Conservation (phyloP, 768 basidiomycete genomes). For the Exidia glandulosa region DNA sequence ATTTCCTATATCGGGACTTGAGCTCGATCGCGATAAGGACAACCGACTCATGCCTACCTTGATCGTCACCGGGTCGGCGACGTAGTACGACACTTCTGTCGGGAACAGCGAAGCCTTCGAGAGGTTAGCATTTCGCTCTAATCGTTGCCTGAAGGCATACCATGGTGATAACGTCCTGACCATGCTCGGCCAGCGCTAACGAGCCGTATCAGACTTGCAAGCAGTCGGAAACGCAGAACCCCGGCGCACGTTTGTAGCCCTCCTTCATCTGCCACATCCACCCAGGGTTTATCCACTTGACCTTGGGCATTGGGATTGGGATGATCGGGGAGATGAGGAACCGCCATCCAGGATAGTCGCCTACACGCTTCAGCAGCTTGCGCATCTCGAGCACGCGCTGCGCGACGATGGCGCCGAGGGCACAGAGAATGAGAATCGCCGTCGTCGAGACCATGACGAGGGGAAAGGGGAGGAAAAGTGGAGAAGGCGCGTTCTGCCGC, state of each 20-base stretch:
- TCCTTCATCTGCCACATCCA: background rate
- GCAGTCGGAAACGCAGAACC: background rate
- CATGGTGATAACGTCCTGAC: background rate
- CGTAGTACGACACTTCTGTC: background rate
- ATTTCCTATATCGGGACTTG: background rate
- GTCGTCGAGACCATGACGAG: too few relatives aligned
- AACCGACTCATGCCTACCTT: background rate
- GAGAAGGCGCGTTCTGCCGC: too few relatives aligned
- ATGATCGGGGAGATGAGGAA: background rate
- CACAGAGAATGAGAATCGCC: too few relatives aligned
- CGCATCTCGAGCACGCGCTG: background rate
- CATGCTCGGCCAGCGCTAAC: background rate
- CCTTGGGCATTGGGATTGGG: background rate
- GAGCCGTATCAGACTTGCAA: background rate
- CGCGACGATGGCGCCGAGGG: background rate
- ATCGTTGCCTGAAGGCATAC: background rate
- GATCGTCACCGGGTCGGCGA: background rate
- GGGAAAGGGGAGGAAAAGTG: too few relatives aligned
- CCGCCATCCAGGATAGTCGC: background rate
- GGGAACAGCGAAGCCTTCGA: background rate
- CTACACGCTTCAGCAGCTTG: background rate
- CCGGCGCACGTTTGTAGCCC: background rate
- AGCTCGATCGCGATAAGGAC: background rate
- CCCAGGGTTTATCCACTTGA: background rate
- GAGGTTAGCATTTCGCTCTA: background rate